Evolutionary conservation across 495 filamentous ascomycete species (phyloP).

Genomic region (Amphirosellinia nigrospora): DNA sequence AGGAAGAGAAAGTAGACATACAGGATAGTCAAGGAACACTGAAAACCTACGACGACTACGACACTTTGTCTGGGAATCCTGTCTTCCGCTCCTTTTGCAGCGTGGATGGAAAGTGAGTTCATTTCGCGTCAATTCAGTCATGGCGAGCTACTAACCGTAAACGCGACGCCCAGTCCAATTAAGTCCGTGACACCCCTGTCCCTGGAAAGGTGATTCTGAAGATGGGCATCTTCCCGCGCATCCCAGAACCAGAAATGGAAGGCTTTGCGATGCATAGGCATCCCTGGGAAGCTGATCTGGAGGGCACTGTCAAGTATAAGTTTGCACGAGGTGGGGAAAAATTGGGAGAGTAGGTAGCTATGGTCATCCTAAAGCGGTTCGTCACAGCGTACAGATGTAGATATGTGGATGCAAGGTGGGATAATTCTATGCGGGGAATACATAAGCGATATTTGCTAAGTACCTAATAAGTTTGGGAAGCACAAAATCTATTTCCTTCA

Average conservation of each 20-base stretch:
- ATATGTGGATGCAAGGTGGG: not conserved
- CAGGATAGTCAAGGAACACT: conserved; percentile 42
- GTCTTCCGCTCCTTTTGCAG: conserved; percentile 49
- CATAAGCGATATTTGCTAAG: not conserved
- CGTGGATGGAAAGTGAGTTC: conserved; percentile 46
- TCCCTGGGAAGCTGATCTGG: conserved; percentile 37
- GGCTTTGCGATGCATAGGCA: conserved; percentile 43
- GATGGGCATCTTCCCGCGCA: conserved; percentile 51
- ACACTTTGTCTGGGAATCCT: conserved; percentile 46
- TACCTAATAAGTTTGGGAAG: not conserved
- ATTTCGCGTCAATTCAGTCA: not conserved
- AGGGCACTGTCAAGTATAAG: conserved; percentile 15
- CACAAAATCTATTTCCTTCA: not conserved
- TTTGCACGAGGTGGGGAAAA: conserved; percentile 12
- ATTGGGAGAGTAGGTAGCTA: not conserved
- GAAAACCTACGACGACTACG: conserved; percentile 42
- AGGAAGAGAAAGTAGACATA: conserved; percentile 46
- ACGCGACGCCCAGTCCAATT: conserved; percentile 40
- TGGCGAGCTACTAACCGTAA: not conserved
- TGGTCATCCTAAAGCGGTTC: not conserved
- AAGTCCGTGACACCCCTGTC: conserved; percentile 39
- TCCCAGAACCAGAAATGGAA: conserved; percentile 49
- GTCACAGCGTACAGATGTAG: not conserved
- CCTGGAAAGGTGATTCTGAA: conserved; percentile 47
- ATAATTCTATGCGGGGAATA: not conserved